Percentiles rank a stretch among this genome's conserved stretches.
These are phyloP conservation scores for Magnusiomyces paraingens DNA, from an alignment of 1,139 yeast genomes.

Conservation along the genomic window DNA sequence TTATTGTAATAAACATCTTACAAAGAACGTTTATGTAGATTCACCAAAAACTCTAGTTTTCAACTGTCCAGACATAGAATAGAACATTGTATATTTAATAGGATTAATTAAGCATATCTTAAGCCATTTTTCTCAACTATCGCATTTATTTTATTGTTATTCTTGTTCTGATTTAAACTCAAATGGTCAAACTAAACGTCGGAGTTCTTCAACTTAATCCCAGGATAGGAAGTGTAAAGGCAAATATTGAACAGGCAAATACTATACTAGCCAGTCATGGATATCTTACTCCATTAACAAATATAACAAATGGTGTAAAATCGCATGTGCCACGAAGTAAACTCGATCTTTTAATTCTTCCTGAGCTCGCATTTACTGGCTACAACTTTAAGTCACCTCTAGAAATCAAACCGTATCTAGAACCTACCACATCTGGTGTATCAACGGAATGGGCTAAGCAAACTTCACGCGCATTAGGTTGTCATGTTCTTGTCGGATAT, in stretches of 20 bases:
- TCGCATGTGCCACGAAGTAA: constrained; percentile 25
- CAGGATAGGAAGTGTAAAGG: constrained; percentile 49
- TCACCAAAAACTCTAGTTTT: no score
- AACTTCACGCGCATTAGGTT: constrained; percentile 45
- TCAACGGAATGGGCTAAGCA: constrained; percentile 52
- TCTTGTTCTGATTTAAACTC: background rate
- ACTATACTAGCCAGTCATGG: constrained; percentile 31
- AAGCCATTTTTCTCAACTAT: no score
- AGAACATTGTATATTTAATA: no score
- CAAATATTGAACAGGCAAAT: constrained; percentile 47
- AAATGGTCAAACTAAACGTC: constrained; percentile 38
- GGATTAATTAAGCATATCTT: no score
- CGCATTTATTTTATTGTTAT: no score
- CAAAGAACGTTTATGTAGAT: background rate
- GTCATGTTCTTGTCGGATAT: constrained; percentile 76
- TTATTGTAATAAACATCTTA: background rate
- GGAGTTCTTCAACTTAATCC: constrained; percentile 72
- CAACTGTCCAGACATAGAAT: no score
- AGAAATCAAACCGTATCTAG: constrained; percentile 59
- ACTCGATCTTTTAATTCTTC: constrained; percentile 56
- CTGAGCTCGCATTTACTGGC: constrained; percentile 84
- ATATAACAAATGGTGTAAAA: background rate
- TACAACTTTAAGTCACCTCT: constrained; percentile 53
- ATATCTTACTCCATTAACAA: background rate
- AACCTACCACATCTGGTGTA: constrained; percentile 39